phyloP scores from a whole-genome alignment of 1,284 basidiomycete species.

The Ceratobasidium sp. region DNA sequence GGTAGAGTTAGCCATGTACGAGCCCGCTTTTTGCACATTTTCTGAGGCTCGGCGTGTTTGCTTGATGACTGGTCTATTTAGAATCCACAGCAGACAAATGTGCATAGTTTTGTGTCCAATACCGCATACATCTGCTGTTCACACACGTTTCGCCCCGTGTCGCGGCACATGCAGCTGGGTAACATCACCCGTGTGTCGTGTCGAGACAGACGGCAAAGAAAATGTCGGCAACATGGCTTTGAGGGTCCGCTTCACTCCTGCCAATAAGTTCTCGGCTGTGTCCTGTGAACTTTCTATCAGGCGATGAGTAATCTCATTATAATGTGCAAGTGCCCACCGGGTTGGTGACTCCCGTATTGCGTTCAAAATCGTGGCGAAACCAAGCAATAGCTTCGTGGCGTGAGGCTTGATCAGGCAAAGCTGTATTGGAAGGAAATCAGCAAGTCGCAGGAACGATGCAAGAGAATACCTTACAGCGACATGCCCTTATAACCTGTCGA shows the following conservation, averaged over 20 bases:
- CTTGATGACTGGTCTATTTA: not conserved
- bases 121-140: constrained; percentile 7
- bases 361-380: constrained; percentile 35
- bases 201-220: constrained; percentile 20
- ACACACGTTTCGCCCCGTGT: not conserved
- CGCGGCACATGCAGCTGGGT: not conserved
- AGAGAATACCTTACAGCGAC: not conserved
- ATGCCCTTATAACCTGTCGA: constrained; percentile 31
- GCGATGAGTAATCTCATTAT: no score
- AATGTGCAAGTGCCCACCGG: not conserved
- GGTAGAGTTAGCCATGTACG: not conserved
- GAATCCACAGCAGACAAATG: not conserved
- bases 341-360: not conserved
- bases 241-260: constrained; percentile 17
- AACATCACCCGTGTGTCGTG: not conserved
- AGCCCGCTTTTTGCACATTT: not conserved
- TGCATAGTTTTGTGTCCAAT: not conserved
- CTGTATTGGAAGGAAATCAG: not conserved
- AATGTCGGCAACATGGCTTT: constrained; percentile 23
- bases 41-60: not conserved
- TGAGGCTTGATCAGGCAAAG: constrained; percentile 7
- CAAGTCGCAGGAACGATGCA: not conserved
- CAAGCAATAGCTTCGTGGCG: constrained; percentile 30
- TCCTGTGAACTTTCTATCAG: not conserved
- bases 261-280: not conserved